Percentiles rank a stretch among this genome's conserved stretches.
Conservation (phyloP, 192 early-diverging fungal species). For the Piromyces sp. region DNA sequence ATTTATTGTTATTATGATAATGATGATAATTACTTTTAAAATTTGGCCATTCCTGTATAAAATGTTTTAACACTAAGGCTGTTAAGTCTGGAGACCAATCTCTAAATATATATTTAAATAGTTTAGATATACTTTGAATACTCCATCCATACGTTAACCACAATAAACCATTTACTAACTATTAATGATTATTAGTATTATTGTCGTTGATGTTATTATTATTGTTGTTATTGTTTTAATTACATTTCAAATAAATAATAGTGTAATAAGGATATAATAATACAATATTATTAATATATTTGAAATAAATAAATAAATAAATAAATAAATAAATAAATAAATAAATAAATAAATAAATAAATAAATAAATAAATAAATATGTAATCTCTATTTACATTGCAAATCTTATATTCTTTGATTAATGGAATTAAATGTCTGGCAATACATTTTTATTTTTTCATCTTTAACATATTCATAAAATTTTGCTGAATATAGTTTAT, state of each 20-base stretch:
- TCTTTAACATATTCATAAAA: not conserved
- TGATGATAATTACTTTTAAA: not conserved
- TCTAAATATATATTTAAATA: not conserved
- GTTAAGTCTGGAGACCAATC: not conserved
- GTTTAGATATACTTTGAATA: not conserved
- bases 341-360: no score
- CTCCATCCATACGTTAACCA: not conserved
- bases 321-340: no score
- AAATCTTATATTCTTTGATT: not conserved
- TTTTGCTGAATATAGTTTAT: not conserved
- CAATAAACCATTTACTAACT: not conserved
- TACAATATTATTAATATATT: no score
- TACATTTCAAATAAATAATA: no score
- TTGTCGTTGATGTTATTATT: no score
- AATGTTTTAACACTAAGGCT: not conserved
- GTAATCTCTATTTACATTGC: not conserved
- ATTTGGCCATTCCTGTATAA: not conserved
- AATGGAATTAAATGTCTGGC: not conserved
- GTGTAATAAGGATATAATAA: no score
- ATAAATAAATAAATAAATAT: no score
- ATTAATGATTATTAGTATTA: no score
- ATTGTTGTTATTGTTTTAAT: not conserved
- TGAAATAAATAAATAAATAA: no score
- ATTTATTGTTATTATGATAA: no score
- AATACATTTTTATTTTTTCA: not conserved